These are phyloP conservation scores for Flaveria bidentis DNA, from an alignment of 129 eudicot genomes.

Conservation along the genomic window DNA sequence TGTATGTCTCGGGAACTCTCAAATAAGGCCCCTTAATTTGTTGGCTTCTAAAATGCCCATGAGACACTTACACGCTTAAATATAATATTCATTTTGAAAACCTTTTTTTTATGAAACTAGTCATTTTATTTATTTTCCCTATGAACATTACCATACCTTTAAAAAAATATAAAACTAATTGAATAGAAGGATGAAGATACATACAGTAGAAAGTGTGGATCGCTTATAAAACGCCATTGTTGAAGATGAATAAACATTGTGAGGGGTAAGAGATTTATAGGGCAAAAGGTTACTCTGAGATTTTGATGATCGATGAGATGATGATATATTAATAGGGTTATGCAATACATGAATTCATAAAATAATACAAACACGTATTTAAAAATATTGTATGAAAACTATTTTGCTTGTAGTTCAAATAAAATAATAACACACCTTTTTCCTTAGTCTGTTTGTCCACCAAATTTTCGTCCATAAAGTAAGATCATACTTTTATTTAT, in stretches of 20 bases:
- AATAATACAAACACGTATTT: neutral
- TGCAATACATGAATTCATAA: neutral
- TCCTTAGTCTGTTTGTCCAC: neutral
- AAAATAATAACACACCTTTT: conserved; percentile 6
- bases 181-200: conserved; percentile 5
- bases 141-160: too few relatives aligned
- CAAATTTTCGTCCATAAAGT: conserved; percentile 12
- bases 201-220: conserved; percentile 21
- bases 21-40: too few relatives aligned
- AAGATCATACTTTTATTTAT: conserved; percentile 9
- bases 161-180: too few relatives aligned
- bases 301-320: too few relatives aligned
- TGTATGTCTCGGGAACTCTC: too few relatives aligned
- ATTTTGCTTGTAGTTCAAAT: neutral
- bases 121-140: too few relatives aligned
- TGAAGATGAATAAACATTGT: neutral
- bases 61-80: too few relatives aligned
- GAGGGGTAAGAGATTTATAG: conserved; percentile 26
- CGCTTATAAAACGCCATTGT: conserved; percentile 27
- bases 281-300: neutral
- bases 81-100: too few relatives aligned
- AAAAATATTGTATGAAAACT: neutral
- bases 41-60: too few relatives aligned
- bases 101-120: too few relatives aligned
- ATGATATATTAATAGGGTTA: neutral